These are phyloP conservation scores for sorghum (Sorghum bicolor) DNA, from an alignment of 176 grass and related monocot genomes.

Conservation along the genomic window DNA sequence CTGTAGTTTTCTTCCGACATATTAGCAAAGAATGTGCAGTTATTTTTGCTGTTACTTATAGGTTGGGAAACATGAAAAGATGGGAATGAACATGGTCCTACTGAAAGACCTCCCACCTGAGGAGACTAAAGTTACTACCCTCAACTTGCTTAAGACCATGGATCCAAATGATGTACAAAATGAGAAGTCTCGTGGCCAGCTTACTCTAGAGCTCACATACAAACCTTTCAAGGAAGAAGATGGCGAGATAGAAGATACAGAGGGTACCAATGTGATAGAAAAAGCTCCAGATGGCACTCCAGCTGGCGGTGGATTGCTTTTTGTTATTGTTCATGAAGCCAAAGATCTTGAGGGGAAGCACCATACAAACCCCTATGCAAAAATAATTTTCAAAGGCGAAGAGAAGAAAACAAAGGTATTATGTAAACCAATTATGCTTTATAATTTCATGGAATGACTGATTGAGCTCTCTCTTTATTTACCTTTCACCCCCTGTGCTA, in stretches of 20 bases:
- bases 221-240: slow-evolving; percentile 92
- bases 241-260: slow-evolving; percentile 37
- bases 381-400: slow-evolving; percentile 81
- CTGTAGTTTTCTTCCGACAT: not conserved
- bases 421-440: not conserved
- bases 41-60: slow-evolving; percentile 35
- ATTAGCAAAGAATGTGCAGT: not conserved
- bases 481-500: slow-evolving; percentile 17
- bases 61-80: slow-evolving; percentile 81
- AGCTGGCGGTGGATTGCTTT: slow-evolving; percentile 75
- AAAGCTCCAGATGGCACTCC: slow-evolving; percentile 66
- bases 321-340: slow-evolving; percentile 76
- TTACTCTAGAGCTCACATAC: slow-evolving; percentile 64
- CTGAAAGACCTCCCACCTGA: slow-evolving; percentile 69
- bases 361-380: slow-evolving; percentile 84
- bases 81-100: slow-evolving; percentile 68
- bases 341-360: slow-evolving; percentile 94
- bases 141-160: slow-evolving; percentile 82
- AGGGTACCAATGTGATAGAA: slow-evolving; percentile 38
- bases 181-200: slow-evolving; percentile 72
- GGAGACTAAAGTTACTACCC: slow-evolving; percentile 53
- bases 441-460: not conserved
- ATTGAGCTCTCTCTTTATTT: not conserved
- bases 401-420: slow-evolving; percentile 88
- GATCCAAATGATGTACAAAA: slow-evolving; percentile 69